A percentile compares a stretch with the other conserved stretches of the same genome.
phyloP scores from a whole-genome alignment of 2,329 filamentous ascomycete genomes.

The Fusarium illudens region DNA sequence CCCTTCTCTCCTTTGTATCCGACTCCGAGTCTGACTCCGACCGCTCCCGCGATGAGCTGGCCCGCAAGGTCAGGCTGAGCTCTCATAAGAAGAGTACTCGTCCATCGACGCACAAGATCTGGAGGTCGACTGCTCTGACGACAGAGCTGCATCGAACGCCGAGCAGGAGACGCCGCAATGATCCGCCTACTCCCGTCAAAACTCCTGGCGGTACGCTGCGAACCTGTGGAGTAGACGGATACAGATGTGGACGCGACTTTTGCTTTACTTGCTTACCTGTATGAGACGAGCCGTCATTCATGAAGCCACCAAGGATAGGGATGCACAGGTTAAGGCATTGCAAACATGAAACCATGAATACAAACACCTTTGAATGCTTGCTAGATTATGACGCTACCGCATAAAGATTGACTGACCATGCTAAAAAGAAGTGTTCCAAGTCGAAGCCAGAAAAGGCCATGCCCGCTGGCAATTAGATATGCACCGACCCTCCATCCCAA shows the following conservation, averaged over 20 bases:
- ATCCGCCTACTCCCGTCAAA: constrained; percentile 43
- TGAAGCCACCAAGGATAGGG: not conserved
- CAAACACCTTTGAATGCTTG: constrained; percentile 27
- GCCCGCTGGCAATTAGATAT: constrained; percentile 36
- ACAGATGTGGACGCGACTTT: constrained; percentile 64
- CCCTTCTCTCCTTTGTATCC: constrained; percentile 55
- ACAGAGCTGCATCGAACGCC: constrained; percentile 43
- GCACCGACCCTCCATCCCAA: constrained; percentile 31
- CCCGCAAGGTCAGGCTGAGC: constrained; percentile 25
- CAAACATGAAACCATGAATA: constrained; percentile 8
- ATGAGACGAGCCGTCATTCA: not conserved
- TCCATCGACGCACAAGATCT: constrained; percentile 37
- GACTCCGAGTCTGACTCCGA: constrained; percentile 53
- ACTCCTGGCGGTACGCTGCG: constrained; percentile 61
- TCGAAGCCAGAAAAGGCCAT: constrained; percentile 23
- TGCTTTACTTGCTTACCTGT: constrained; percentile 63
- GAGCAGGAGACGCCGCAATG: constrained; percentile 31
- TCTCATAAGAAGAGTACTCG: constrained; percentile 22
- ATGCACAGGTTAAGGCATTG: not conserved
- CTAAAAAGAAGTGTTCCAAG: constrained; percentile 29
- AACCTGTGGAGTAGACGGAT: constrained; percentile 64
- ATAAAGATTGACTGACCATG: constrained; percentile 35
- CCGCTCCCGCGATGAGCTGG: constrained; percentile 49
- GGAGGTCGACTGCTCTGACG: constrained; percentile 43
- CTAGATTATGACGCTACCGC: constrained; percentile 40